Evolutionary conservation across 148 eudicot genomes (phyloP), one percentile per base, ranked within the genome.

Genomic region (Agrostemma githago): DNA sequence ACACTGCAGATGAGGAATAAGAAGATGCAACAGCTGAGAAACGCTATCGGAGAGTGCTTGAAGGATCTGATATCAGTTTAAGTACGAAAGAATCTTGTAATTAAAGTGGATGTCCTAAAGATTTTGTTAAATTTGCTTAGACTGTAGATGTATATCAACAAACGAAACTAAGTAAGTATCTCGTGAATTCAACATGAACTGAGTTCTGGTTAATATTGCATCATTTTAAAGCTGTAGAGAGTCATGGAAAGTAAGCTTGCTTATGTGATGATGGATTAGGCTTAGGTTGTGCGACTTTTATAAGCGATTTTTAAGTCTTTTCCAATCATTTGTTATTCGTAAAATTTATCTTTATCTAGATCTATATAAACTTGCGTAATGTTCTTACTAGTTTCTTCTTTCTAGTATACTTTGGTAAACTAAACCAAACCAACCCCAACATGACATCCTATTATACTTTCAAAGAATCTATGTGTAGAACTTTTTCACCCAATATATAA

Each of bases 11-110:
- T 78, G 86, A 89, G 91, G 26, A 81, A 68, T 76, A 76, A 79
- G 74, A 87, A 90, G 85, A 86, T 90, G 92, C 85, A 77, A 26
- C 86, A 88, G 48, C 71, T 90, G 81, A 88, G 85, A 84, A 71
- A 66, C 65, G 85, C 78, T 43, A 71, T 90, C 70, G 84, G 84
- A 6, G 87, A 82, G 77, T 89, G 90, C 76, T 71, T 88, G 58
- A 84, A 88, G 75, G 92, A 87, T 69, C 88, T 82, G 41, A 60
- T 74, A 56, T 77, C 84, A 73, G 41, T 71, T 70, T 92, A 83
- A 89, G 48, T 51, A 2, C 4, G 38, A 8, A 60, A 17, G 56
- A 46, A 19, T 44, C 54, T 26, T 53, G 61, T 70, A 53, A 53
- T 34, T 53, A 34, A 68, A 15, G 41, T 26, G 72, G 72, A 48